Base-by-base conservation (phyloP, 805 yeast genomes). In the Starmera pachycereana region DNA sequence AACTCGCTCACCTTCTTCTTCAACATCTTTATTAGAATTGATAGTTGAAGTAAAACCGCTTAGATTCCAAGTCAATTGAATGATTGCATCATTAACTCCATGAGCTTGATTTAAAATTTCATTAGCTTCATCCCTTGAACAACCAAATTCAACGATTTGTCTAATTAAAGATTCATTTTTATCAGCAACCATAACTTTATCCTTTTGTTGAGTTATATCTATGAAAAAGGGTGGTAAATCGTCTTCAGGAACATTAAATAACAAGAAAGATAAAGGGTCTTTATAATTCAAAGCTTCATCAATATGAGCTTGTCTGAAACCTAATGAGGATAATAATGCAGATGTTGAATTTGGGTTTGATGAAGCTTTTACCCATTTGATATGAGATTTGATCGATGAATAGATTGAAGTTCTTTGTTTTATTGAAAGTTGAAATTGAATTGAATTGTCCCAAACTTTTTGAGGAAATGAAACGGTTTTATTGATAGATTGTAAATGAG, bases 191-290 rank as follows among this genome's bases (percentile, higher is more conserved):
- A 50, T 50, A 19, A 54, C 39, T 0, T 81, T 65, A 48, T 79
- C 87, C 35, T 69, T 69, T 18, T 70, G 68, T 33, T 74, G 62
- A 44, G 78, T 76, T 22, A 22, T 22, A 13, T 71, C 68, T 4
- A 49, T 14, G 51, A 83, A 83, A 36, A 68, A 63, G 0, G 61
- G 48, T 0, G 98, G 98, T 29, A 90, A 63, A 52, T 90, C 98
- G 54, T 89, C 97, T 46, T 92, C 97, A 0, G 97, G 97, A 4
- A 90, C 74, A 52, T 90, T 92, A 48, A 89, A 79, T 10, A 90
- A 61, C 14, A 90, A 69, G 65, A 62, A 66, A 0, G 70, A 64
- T 8, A 66, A 39, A 2, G 72, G 69, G 47, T 66, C 72, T 38
- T 54, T 56, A 52, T 84, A 84, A 25, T 65, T 61, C 36, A 85